Percentiles rank a stretch among this genome's conserved stretches.
Conservation (phyloP, 2,329 filamentous ascomycete species). For the Colletotrichum sp. region DNA sequence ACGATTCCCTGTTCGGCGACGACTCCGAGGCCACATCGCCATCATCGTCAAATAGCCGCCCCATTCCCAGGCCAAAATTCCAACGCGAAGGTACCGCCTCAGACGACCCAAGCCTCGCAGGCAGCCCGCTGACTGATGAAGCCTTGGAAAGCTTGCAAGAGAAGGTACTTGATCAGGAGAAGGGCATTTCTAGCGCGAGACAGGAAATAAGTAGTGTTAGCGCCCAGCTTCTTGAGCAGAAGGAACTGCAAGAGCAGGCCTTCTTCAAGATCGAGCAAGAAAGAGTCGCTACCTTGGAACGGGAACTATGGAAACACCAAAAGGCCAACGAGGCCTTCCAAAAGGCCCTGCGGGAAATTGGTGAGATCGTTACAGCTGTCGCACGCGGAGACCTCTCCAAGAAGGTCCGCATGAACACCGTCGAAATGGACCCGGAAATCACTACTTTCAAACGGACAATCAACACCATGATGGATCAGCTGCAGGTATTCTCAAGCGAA, state of each 20-base stretch:
- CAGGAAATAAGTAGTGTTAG: slow-evolving; percentile 86
- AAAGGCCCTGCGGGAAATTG: slow-evolving; percentile 94
- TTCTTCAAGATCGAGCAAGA: slow-evolving; percentile 84
- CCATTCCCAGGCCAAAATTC: slow-evolving; percentile 20
- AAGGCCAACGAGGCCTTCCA: slow-evolving; percentile 99
- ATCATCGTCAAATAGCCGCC: slow-evolving; percentile 45
- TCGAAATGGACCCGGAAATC: slow-evolving; percentile 98
- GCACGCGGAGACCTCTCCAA: slow-evolving; percentile 95
- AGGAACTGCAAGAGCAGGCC: slow-evolving; percentile 81
- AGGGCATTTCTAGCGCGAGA: slow-evolving; percentile 86
- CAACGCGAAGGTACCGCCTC: slow-evolving; percentile 24
- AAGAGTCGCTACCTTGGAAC: slow-evolving; percentile 87
- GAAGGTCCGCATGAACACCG: slow-evolving; percentile 93
- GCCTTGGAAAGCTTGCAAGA: slow-evolving; percentile 86
- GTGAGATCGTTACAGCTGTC: slow-evolving; percentile 95
- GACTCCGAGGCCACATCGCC: slow-evolving; percentile 53
- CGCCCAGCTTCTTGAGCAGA: slow-evolving; percentile 83
- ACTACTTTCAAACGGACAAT: slow-evolving; percentile 97
- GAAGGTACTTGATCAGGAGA: slow-evolving; percentile 91
- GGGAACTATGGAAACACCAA: slow-evolving; percentile 95
- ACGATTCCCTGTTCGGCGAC: slow-evolving; percentile 67
- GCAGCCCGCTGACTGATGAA: slow-evolving; percentile 57
- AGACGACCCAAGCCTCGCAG: slow-evolving; percentile 26
- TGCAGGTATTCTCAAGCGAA: slow-evolving; percentile 95
- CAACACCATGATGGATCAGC: slow-evolving; percentile 98